phyloP scores from a whole-genome alignment of 2,329 filamentous ascomycete genomes.

The Fusarium sp. region DNA sequence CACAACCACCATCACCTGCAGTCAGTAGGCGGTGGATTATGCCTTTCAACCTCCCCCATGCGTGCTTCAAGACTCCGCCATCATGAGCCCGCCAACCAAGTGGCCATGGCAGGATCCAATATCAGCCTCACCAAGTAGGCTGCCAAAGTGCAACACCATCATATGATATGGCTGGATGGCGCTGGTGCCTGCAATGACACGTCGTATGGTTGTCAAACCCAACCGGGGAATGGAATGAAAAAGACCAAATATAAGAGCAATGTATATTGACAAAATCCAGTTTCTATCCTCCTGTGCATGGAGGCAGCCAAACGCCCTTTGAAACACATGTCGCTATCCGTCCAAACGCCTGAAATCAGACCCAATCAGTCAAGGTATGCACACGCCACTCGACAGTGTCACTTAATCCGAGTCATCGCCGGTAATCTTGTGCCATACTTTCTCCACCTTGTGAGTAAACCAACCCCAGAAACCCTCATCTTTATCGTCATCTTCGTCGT shows the following conservation, averaged over 20 bases:
- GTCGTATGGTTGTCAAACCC: conserved; percentile 18
- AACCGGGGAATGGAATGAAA: not conserved
- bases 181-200: conserved; percentile 8
- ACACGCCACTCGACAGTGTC: not conserved
- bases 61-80: conserved; percentile 7
- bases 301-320: conserved; percentile 26
- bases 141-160: conserved; percentile 7
- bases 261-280: conserved; percentile 11
- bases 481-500: conserved; percentile 50
- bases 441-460: conserved; percentile 64
- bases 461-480: conserved; percentile 65
- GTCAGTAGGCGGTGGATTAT: not conserved
- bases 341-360: conserved; percentile 32
- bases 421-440: conserved; percentile 63
- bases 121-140: conserved; percentile 10
- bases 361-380: conserved; percentile 1
- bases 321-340: conserved; percentile 19
- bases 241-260: conserved; percentile 6
- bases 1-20: not conserved
- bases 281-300: conserved; percentile 4
- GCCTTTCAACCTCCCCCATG: conserved; percentile 1
- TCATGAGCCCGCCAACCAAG: conserved; percentile 4
- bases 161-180: not conserved
- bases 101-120: not conserved
- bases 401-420: conserved; percentile 43